Base-by-base conservation (phyloP, 768 basidiomycete genomes). In the Lentinula sp. region DNA sequence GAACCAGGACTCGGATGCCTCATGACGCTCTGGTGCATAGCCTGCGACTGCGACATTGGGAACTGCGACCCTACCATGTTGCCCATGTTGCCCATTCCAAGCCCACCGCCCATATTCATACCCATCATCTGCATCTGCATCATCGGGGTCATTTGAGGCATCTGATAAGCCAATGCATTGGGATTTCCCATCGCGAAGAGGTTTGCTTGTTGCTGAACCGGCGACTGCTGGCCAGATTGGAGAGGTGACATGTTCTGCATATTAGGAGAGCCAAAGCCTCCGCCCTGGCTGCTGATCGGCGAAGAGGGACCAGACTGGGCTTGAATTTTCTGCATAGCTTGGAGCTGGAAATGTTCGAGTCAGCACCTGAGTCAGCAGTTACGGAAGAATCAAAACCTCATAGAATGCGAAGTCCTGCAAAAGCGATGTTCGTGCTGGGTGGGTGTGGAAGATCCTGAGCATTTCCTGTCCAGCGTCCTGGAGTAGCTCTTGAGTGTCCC, bases 381-480 rank as follows among this genome's bases (percentile, higher is more conserved):
- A 4, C 32, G 9, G 15, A 33, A 37, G 49, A 15, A 32, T 15
- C 80, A 35, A 65, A 28, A 93, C 92, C 81, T 94, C 92, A 66
- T 94, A 94, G 72, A 90, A 94, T 13, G 90, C 91, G 68, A 93
- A 93, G 72, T 97, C 95, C 70, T 98, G 95, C 37, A 98, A 77
- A 39, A 98, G 78, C 7, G 94, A 95, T 2, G 97, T 98, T 67
- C 93, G 85, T 4, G 94, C 90, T 7, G 93, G 93, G 70, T 97
- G 95, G 1, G 89, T 88, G 64, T 93, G 85, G 81, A 98, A 96
- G 68, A 98, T 98, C 52, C 91, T 84, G 41, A 99, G 81, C 87
- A 98, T 96, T 72, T 98, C 96, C 71, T 92, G 88, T 0, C 97
- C 97, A 18, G 95, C 95, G 66, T 98, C 96, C 32, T 94, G 93